phyloP scores from a whole-genome alignment of 192 early-diverging fungal genomes.

The Entomortierella beljakovae region DNA sequence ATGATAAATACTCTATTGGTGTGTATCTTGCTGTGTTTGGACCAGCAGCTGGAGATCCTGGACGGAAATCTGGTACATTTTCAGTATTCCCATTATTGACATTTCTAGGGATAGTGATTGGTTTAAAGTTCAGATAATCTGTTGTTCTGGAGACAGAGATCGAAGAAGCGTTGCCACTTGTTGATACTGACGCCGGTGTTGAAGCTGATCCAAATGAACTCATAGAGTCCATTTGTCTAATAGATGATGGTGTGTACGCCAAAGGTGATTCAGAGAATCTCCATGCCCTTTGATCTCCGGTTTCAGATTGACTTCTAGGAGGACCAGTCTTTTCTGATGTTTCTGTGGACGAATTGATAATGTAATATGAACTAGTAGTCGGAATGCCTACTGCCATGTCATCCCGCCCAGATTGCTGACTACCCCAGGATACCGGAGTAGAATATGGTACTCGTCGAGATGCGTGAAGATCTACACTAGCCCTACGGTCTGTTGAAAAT shows the following conservation, averaged over 20 bases:
- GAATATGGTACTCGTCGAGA: background rate
- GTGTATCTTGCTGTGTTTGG: background rate
- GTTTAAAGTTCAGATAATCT: slow-evolving; percentile 35
- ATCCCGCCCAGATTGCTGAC: background rate
- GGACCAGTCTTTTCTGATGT: background rate
- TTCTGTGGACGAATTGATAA: background rate
- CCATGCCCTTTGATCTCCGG: background rate
- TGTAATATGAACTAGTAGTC: background rate
- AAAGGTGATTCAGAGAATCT: slow-evolving; percentile 24
- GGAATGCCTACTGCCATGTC: background rate
- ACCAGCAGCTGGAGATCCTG: slow-evolving; percentile 5
- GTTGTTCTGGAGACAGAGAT: background rate
- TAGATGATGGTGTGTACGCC: slow-evolving; percentile 11
- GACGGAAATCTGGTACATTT: background rate
- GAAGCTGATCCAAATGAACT: slow-evolving; percentile 2
- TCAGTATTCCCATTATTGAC: background rate
- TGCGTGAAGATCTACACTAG: background rate
- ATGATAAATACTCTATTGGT: background rate
- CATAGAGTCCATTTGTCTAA: background rate
- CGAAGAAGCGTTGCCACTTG: background rate
- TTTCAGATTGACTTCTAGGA: background rate
- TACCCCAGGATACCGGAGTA: background rate
- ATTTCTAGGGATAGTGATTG: background rate
- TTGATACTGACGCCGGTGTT: background rate
- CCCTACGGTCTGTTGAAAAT: background rate